phyloP scores from a whole-genome alignment of 2,329 filamentous ascomycete species.

The Zymoseptoria pseudotritici region DNA sequence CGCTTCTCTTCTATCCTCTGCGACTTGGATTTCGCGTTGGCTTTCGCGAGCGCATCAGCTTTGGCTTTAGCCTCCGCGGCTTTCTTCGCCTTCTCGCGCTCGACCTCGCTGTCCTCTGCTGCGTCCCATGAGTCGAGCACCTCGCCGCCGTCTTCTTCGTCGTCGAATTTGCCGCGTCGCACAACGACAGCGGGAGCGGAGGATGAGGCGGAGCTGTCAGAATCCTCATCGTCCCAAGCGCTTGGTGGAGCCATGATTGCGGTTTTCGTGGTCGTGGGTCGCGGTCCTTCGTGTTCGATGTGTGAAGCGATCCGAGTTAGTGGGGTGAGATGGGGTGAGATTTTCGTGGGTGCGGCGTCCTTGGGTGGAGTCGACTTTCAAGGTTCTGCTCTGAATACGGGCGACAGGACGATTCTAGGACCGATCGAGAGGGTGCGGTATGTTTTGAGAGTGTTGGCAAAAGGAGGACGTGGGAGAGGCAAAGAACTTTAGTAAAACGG shows the following conservation, averaged over 20 bases:
- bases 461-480: too few relatives aligned
- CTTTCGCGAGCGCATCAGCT: slow-evolving; percentile 78
- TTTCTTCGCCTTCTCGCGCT: slow-evolving; percentile 90
- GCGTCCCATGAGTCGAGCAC: slow-evolving; percentile 96
- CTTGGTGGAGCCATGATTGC: slow-evolving; percentile 29
- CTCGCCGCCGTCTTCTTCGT: slow-evolving; percentile 81
- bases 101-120: slow-evolving; percentile 91
- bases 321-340: background rate
- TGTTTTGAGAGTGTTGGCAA: background rate
- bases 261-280: slow-evolving; percentile 6
- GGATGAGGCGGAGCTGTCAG: slow-evolving; percentile 43
- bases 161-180: slow-evolving; percentile 69
- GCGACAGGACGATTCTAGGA: too few relatives aligned
- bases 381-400: too few relatives aligned
- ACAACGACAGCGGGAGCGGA: slow-evolving; percentile 36
- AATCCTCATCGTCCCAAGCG: slow-evolving; percentile 47
- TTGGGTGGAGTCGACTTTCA: too few relatives aligned
- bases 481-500: too few relatives aligned
- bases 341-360: too few relatives aligned
- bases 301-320: background rate
- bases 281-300: too few relatives aligned
- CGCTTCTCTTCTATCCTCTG: slow-evolving; percentile 78
- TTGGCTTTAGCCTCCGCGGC: slow-evolving; percentile 80
- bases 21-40: slow-evolving; percentile 82
- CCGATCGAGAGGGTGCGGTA: too few relatives aligned